Conservation (phyloP, 495 filamentous ascomycete genomes). For the Astrothelium subdiscretum region DNA sequence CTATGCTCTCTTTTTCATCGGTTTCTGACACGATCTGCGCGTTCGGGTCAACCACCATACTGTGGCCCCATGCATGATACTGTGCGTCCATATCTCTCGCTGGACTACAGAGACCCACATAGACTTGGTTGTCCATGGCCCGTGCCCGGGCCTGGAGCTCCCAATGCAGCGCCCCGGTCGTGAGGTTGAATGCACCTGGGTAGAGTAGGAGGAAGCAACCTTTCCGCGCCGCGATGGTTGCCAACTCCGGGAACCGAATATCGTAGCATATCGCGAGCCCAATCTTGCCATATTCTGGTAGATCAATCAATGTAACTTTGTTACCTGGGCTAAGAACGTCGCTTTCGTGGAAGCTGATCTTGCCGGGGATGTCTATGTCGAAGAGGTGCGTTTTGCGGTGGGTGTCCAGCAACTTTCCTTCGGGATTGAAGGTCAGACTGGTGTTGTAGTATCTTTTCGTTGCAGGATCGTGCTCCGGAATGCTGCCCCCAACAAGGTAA, state of each 20-base stretch:
- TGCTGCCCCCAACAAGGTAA: constrained; percentile 84
- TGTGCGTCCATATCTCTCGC: constrained; percentile 64
- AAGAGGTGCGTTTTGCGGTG: constrained; percentile 98
- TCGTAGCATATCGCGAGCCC: constrained; percentile 94
- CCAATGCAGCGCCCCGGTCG: constrained; percentile 90
- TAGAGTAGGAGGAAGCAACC: constrained; percentile 78
- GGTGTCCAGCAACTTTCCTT: constrained; percentile 64
- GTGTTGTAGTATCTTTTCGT: constrained; percentile 86
- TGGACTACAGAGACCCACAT: constrained; percentile 85
- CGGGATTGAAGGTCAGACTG: constrained; percentile 65
- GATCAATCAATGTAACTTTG: constrained; percentile 66
- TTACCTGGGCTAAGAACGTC: constrained; percentile 79
- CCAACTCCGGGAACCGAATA: constrained; percentile 88
- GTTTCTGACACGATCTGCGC: constrained; percentile 64
- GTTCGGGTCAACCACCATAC: constrained; percentile 79
- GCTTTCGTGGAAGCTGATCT: constrained; percentile 82
- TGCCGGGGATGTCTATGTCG: constrained; percentile 94
- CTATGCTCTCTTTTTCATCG: constrained; percentile 61
- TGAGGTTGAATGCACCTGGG: constrained; percentile 91
- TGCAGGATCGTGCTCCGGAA: constrained; percentile 59
- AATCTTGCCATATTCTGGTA: constrained; percentile 76
- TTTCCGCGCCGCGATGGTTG: constrained; percentile 76
- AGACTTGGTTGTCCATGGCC: constrained; percentile 90
- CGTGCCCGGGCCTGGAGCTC: constrained; percentile 66
- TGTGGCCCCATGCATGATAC: constrained; percentile 91